These are phyloP conservation scores for Arabis hirsuta DNA, from an alignment of 345 rosid species.

Conservation along the genomic window DNA sequence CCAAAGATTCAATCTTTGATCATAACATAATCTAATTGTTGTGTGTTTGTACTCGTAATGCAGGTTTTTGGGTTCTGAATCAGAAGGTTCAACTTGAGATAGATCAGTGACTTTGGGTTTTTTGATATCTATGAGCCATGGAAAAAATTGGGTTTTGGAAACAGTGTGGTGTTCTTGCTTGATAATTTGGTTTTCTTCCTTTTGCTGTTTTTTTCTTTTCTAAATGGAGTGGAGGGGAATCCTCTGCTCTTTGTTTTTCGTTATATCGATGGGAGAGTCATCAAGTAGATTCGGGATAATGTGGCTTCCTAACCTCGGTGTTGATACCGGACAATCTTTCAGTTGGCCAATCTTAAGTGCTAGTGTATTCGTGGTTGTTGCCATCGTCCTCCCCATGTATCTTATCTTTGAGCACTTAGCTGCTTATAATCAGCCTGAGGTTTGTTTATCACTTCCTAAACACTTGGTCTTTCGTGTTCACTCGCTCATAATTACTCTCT, in stretches of 20 bases:
- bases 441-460: constrained; percentile 43
- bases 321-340: constrained; percentile 49
- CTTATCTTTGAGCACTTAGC: constrained; percentile 92
- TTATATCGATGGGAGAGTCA: constrained; percentile 67
- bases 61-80: constrained; percentile 15
- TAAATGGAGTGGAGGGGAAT: constrained; percentile 69
- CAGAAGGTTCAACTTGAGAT: background rate
- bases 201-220: background rate
- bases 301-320: constrained; percentile 54
- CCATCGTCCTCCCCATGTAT: constrained; percentile 83
- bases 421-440: constrained; percentile 97
- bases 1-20: constrained; percentile 7
- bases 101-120: constrained; percentile 6
- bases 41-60: constrained; percentile 16
- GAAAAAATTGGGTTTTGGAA: background rate
- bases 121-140: constrained; percentile 15
- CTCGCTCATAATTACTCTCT: background rate
- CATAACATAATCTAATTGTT: constrained; percentile 2
- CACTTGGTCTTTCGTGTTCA: background rate
- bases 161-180: background rate
- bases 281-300: constrained; percentile 49
- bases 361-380: constrained; percentile 75
- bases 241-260: constrained; percentile 55
- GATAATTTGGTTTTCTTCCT: background rate
- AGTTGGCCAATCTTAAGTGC: constrained; percentile 93